Base-by-base conservation (phyloP, 2,329 filamentous ascomycete genomes). In the Talaromyces rugulosus region DNA sequence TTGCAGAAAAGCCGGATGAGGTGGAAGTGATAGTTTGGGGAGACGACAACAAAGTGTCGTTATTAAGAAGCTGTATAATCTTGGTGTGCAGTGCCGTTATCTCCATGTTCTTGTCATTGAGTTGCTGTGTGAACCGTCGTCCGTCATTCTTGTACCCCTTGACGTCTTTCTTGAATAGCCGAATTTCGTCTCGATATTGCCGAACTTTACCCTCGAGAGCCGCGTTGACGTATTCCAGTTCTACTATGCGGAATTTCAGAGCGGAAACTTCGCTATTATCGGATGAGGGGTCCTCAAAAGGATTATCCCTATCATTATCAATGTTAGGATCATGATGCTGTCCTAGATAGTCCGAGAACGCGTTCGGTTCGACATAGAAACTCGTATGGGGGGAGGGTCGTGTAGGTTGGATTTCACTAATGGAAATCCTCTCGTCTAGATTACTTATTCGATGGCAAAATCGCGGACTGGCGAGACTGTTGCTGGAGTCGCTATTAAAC, bases 91-190 rank as follows among this genome's bases (percentile, higher is more conserved):
- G 61, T 7, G 63, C 62, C 31, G 69, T 65, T 44, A 77, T 69
- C 56, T 71, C 68, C 5, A 69, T 66, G n/a, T 69, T 64, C 31
- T 65, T 66, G 33, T 69, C 66, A 44, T 47, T 42, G 11, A 71
- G 62, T 42, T 66, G 59, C 30, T 60, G 57, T 16, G 69, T 66
- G 5, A 69, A 70, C 7, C 63, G 67, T 62, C 66, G 69, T 16
- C 75, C 65, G 34, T 75, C 72, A 57, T 75, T 74, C 65, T 77
- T 80, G 69, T 81, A 82, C 16, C 77, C 77, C 58, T 74, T 76
- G 58, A 81, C 73, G 58, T 83, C 80, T 33, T 81, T 73, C 66
- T 81, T 82, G 70, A 80, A 81, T 56, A 79, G 73, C 28, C 81
- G 76, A 59, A 81, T 81, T 55, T 82, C 80, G n/a, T 76, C 68